Evolutionary conservation across 768 basidiomycete species (phyloP).

Genomic region (Dentipellis sp.): DNA sequence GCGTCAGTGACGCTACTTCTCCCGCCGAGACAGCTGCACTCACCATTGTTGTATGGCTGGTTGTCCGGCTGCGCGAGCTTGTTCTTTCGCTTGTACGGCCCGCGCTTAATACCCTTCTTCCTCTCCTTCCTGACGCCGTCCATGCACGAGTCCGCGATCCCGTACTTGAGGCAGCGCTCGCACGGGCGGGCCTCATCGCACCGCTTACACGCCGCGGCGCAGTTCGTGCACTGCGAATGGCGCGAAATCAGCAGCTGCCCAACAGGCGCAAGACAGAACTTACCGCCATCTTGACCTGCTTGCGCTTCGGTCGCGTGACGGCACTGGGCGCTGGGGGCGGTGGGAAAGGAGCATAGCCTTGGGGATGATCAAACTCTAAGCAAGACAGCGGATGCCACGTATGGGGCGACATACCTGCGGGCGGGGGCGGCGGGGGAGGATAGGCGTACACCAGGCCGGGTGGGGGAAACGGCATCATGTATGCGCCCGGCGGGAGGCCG

Average conservation of each 20-base stretch:
- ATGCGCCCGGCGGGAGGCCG: conserved; percentile 7
- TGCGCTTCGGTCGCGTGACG: conserved; percentile 33
- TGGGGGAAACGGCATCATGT: conserved; percentile 11
- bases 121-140: conserved; percentile 60
- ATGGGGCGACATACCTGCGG: conserved; percentile 7
- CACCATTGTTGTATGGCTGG: conserved; percentile 16
- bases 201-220: conserved; percentile 47
- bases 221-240: conserved; percentile 39
- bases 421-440: conserved; percentile 14
- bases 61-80: conserved; percentile 20
- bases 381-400: neutral
- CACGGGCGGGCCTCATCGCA: conserved; percentile 54
- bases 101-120: conserved; percentile 50
- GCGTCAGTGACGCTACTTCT: neutral
- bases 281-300: conserved; percentile 53
- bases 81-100: conserved; percentile 47
- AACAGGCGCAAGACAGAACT: conserved; percentile 16
- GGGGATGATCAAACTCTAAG: neutral
- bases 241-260: neutral
- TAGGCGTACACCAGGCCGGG: conserved; percentile 17
- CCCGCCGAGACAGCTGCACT: neutral
- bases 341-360: conserved; percentile 16
- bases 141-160: conserved; percentile 43
- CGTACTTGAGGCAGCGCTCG: conserved; percentile 56
- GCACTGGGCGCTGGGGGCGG: conserved; percentile 18